Evolutionary conservation across 1,139 yeast genomes (phyloP), one percentile per base, ranked within the genome.

Genomic region (Yamadazyma kanchanaburiensis): DNA sequence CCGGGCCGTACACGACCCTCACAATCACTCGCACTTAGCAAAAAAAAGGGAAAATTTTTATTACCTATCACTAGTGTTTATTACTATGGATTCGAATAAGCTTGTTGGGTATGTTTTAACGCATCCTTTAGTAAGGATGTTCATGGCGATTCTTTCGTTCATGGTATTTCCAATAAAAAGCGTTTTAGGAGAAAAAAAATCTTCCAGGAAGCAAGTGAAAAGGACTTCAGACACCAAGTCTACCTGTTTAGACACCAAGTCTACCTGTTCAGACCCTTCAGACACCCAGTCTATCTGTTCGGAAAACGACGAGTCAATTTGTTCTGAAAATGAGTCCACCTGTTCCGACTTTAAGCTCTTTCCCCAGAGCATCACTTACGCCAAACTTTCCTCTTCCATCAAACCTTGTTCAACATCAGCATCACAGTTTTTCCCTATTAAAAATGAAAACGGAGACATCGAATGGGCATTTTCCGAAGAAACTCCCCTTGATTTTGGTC

Each of bases 381-480:
- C 29, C 21, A 14, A 22, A 6, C 24, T 34, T n/a, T n/a, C 21
- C n/a, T 32, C 37, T 4, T 31, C 40, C 4, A 49, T 54, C 23
- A 48, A 51, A 24, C 60, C 67, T 9, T 77, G 83, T 45, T 70
- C 81, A 15, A 80, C 6, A 65, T 67, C 5, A 43, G 59, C 21
- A 60, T 74, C 23, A 61, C 78, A 3, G 58, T 70, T 31, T 22
- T 54, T 73, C 14, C 77, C 80, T 5, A 61, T 67, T 40, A 74
- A 71, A 31, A 74, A 74, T 43, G 56, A 54, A 9, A 59, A 64
- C 22, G 84, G 84, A 3, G 77, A 74, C 41, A 62, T 77, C 12
- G 79, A 74, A 37, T 77, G 81, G 77, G 67, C 68, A 7, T 62
- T 76, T 35, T 61, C 75, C 11, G 77, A 72, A 20, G 71, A 64